Base-by-base conservation (phyloP, 495 filamentous ascomycete species). In the Platismatia glauca region DNA sequence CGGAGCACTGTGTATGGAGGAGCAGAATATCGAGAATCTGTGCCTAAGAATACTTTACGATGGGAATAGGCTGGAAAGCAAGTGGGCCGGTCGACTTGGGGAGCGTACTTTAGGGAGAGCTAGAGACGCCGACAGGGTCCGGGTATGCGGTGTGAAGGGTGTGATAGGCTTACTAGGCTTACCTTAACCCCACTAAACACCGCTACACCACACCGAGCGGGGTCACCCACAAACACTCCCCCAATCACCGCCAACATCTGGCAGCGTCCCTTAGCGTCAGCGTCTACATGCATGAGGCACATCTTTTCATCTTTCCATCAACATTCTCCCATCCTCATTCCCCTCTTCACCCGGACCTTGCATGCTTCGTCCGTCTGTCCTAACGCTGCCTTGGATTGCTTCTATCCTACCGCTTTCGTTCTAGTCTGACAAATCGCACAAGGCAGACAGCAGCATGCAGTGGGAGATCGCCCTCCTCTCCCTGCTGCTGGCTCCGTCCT, bases 201-300 rank as follows among this genome's bases (percentile, higher is more conserved):
- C 57, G 22, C 34, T 50, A 53, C 11, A 50, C n/a, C n/a, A 11
- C 29, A 22, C 39, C 29, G 58, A 52, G 59, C 59, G 59, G 59
- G 59, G 59, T 61, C 46, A 13, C 35, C 18, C 46, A 34, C 43
- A 62, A 57, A 48, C 38, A 62, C 11, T 34, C 39, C n/a, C 20
- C 60, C 60, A 62, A 62, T 62, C 53, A 22, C n/a, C 43, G 46
- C 48, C 37, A 61, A 24, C 33, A 53, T 39, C 39, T 22, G 2
- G 52, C 52, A 48, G 53, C n/a, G 8, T 56, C 39, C 60, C 31
- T 46, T 62, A 62, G 60, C 55, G 35, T 38, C 60, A 57, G 60
- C 60, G 60, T 62, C 41, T 62, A 62, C 48, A 52, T 61, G 59
- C 59, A 61, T 22, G 59, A 61, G 46, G 59, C 59, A 61, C 59